Percentiles rank a stretch among this genome's conserved stretches.
Evolutionary conservation across 2,329 filamentous ascomycete species (phyloP).

Genomic region (Trichoderma asperellum): DNA sequence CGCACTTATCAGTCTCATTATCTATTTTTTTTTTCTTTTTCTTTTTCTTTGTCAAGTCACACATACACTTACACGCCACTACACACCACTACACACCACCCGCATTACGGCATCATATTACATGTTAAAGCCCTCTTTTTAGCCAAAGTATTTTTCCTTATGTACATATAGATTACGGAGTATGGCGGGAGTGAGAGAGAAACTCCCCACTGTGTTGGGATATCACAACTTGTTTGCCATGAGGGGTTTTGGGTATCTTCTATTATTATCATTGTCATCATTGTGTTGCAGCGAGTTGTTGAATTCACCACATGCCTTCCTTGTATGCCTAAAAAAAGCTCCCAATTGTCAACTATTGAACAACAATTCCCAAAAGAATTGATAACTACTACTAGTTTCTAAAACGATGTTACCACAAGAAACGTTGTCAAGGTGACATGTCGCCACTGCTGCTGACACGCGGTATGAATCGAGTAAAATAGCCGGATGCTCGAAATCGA

Average conservation of each 20-base stretch:
- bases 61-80: neutral
- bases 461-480: neutral
- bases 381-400: neutral
- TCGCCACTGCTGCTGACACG: slow-evolving; percentile 19
- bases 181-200: slow-evolving; percentile 6
- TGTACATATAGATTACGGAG: slow-evolving; percentile 23
- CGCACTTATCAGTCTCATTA: slow-evolving; percentile 1
- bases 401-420: slow-evolving; percentile 22
- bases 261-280: neutral
- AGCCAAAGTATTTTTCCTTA: slow-evolving; percentile 2
- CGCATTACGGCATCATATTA: slow-evolving; percentile 20
- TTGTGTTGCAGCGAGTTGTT: slow-evolving; percentile 6
- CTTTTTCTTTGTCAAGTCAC: slow-evolving; percentile 8
- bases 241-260: slow-evolving; percentile 8
- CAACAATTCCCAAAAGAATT: neutral
- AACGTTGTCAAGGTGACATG: neutral
- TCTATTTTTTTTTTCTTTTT: neutral
- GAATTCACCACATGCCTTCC: neutral
- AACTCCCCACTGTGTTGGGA: slow-evolving; percentile 1
- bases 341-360: neutral
- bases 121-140: slow-evolving; percentile 18
- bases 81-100: neutral
- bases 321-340: neutral
- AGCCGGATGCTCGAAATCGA: neutral
- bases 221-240: neutral